Evolutionary conservation across 805 yeast species (phyloP), one percentile per base, ranked within the genome.

Genomic region (Spathaspora hagerdaliae): DNA sequence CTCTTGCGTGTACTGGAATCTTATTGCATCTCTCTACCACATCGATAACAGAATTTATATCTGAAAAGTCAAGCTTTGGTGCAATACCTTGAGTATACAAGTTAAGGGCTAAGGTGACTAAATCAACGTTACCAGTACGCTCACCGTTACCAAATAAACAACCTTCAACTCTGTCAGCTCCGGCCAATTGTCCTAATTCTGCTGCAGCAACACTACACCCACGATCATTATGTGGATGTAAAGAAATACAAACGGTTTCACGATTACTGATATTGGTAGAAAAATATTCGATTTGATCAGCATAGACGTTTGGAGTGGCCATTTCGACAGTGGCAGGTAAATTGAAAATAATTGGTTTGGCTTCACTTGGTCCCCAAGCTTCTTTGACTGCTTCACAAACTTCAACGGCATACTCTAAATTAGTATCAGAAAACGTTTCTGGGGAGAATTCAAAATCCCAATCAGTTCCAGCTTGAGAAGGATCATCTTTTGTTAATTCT

Each of bases 181-280:
- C 95, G 2, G 89, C 95, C 65, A 86, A 58, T 58, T 81, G 83
- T 39, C 87, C 95, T 46, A 86, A 75, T 65, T 86, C 95, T 3
- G 90, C 84, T 32, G 94, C 94, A 9, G 92, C 94, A n/a, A 86
- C 91, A 11, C 87, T 91, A 62, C 92, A 85, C 19, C 95, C 95
- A 58, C 95, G 77, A 66, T 86, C 94, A 55, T 86, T 86, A 65
- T 86, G 95, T 31, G 89, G 87, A 63, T 86, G 95, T 45, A 87
- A 75, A 11, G 94, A 85, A 42, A 86, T 78, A 55, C 87, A 81
- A 24, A 87, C 78, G 52, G 75, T 82, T 46, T 84, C 87, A 52
- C 95, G 79, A 51, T 85, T 78, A 39, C 78, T 55, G 45, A 86
- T 78, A 49, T 79, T 67, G 12, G 77, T 78, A 40, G 79, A 60